Base-by-base conservation (phyloP, 2,329 filamentous ascomycete genomes). In the Colletotrichum cereale region DNA sequence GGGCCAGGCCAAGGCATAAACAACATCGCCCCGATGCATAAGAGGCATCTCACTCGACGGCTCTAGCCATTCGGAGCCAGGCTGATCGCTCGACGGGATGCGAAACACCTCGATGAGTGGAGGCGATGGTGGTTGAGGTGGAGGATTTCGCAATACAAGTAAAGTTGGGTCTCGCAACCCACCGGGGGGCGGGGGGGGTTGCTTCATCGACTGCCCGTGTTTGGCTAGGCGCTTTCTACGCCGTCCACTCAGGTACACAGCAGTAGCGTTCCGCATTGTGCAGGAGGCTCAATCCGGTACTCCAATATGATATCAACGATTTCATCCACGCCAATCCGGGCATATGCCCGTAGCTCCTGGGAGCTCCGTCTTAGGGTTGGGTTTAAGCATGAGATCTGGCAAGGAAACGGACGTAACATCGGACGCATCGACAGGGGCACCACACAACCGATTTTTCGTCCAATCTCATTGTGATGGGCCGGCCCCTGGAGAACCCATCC, bases 101-200 rank as follows among this genome's bases (percentile, higher is more conserved):
- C 52, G 53, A 71, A 71, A 64, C 65, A 31, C 44, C 58, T 48
- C 38, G 57, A 29, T 12, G 40, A 67, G 40, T 55, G 56, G 52
- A 36, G 65, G 31, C 34, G 36, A 68, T 18, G 40, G 63, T 24
- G 21, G 53, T 31, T 26, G 62, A 31, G 12, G n/a, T 26, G 42
- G 38, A 53, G 44, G 38, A 63, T 63, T 44, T 63, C 38, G 42
- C 44, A 31, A 63, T 18, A 56, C 36, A 53, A 57, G 42, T 24
- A 36, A 58, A 60, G 52, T 53, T 52, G 58, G 68, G 64, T 63
- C 63, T 71, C 68, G 63, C 64, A 36, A 67, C 62, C 57, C n/a
- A n/a, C n/a, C n/a, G n/a, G n/a, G n/a, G n/a, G n/a, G 52, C 67
- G 42, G 57, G 44, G 52, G 36, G 64, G 52, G 42, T 58, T 67